Evolutionary conservation across 345 rosid species (phyloP).

Genomic region (Noccaea caerulescens): DNA sequence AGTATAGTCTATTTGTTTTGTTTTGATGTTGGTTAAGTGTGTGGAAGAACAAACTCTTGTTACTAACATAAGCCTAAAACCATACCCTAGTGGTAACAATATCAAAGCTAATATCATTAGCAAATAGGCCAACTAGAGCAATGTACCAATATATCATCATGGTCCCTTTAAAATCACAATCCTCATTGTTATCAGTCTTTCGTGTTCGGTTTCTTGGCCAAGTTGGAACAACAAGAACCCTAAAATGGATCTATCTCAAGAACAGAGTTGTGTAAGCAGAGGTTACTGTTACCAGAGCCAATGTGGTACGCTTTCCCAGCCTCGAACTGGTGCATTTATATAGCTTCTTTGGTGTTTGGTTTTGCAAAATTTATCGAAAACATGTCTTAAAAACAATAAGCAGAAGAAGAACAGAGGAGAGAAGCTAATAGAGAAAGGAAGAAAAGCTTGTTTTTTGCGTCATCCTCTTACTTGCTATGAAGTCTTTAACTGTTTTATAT

Average conservation of each 20-base stretch:
- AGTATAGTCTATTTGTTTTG: not conserved
- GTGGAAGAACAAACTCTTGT: constrained; percentile 12
- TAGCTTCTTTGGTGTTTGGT: not conserved
- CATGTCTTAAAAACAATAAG: not conserved
- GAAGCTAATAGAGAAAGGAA: too few relatives aligned
- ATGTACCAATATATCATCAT: too few relatives aligned
- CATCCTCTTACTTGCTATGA: constrained; percentile 11
- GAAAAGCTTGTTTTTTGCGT: constrained; percentile 10
- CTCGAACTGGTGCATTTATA: not conserved
- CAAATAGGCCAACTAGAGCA: not conserved
- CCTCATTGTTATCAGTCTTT: too few relatives aligned
- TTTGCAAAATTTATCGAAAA: not conserved
- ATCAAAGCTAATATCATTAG: not conserved
- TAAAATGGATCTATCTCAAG: too few relatives aligned
- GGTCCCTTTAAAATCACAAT: too few relatives aligned
- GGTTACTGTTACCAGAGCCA: too few relatives aligned
- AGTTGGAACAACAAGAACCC: too few relatives aligned
- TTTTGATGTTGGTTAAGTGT: constrained; percentile 15
- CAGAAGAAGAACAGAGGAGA: not conserved
- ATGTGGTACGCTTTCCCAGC: too few relatives aligned
- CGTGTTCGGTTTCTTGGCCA: too few relatives aligned
- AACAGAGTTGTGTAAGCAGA: too few relatives aligned
- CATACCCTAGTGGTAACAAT: constrained; percentile 13
- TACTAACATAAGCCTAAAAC: not conserved
- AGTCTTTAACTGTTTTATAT: constrained; percentile 33